Percentiles rank a stretch among this genome's conserved stretches.
These are phyloP conservation scores for Cardamine chenopodiifolia DNA, from an alignment of 345 rosid genomes.

Conservation along the genomic window DNA sequence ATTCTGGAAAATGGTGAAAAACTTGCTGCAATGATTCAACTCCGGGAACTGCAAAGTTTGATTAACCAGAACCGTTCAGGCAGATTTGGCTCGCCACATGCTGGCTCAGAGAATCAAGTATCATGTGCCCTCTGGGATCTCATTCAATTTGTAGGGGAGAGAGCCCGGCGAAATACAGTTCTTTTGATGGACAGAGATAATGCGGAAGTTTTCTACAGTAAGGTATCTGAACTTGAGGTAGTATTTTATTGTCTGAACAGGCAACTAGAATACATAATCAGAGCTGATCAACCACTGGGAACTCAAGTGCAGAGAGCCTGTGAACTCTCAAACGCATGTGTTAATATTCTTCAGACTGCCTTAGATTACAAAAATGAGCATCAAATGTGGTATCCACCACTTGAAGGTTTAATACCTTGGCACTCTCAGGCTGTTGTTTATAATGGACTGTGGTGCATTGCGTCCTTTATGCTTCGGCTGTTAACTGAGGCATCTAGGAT, in stretches of 20 bases:
- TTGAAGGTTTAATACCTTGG: conserved; percentile 86
- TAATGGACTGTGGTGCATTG: conserved; percentile 80
- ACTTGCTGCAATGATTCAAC: conserved; percentile 83
- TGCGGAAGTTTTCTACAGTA: conserved; percentile 93
- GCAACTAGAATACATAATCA: conserved; percentile 69
- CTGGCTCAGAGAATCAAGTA: conserved; percentile 55
- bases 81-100: conserved; percentile 45
- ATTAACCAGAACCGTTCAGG: conserved; percentile 67
- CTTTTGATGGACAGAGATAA: conserved; percentile 97
- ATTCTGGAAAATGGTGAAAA: conserved; percentile 96
- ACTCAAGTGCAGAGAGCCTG: conserved; percentile 71
- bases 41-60: conserved; percentile 75
- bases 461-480: conserved; percentile 72
- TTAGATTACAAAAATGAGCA: conserved; percentile 73
- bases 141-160: conserved; percentile 87
- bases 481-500: conserved; percentile 59
- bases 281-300: conserved; percentile 57
- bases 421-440: conserved; percentile 66
- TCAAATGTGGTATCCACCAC: conserved; percentile 92
- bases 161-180: conserved; percentile 79
- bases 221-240: conserved; percentile 90
- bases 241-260: conserved; percentile 72
- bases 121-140: conserved; percentile 92
- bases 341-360: conserved; percentile 61
- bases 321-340: conserved; percentile 80